Percentiles rank a stretch among this genome's conserved stretches.
phyloP scores from a whole-genome alignment of 2,329 filamentous ascomycete species.

The Hymenoscyphus linearis region DNA sequence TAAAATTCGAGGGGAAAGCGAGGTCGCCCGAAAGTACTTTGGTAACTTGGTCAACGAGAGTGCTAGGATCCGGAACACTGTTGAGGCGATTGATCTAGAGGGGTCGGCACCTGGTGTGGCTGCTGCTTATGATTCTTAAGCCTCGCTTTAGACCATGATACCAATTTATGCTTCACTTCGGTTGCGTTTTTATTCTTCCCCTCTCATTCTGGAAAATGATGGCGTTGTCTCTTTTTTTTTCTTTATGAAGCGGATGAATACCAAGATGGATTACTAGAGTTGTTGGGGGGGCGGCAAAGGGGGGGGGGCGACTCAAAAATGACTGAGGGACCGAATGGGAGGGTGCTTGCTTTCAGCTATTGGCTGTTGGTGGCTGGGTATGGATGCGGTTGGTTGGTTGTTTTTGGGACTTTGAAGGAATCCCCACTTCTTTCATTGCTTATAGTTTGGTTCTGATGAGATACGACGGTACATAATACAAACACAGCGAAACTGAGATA shows the following conservation, averaged over 20 bases:
- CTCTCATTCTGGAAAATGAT: not conserved
- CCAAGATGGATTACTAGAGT: not conserved
- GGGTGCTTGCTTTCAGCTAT: too few species aligned
- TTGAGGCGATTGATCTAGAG: constrained; percentile 32
- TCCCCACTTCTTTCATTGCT: too few species aligned
- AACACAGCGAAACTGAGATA: too few species aligned
- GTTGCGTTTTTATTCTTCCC: not conserved
- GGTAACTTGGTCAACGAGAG: constrained; percentile 70
- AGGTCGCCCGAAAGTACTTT: constrained; percentile 87
- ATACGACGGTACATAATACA: too few species aligned
- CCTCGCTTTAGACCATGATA: constrained; percentile 1
- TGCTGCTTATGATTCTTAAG: constrained; percentile 28
- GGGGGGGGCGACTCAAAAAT: not conserved
- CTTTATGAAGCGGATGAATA: not conserved
- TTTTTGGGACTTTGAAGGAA: too few species aligned
- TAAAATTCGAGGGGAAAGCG: constrained; percentile 77
- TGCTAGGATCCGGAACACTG: constrained; percentile 41
- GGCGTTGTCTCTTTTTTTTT: not conserved
- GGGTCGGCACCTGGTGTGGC: constrained; percentile 32
- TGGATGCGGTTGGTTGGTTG: too few species aligned
- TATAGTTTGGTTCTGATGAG: too few species aligned
- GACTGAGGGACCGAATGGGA: too few species aligned
- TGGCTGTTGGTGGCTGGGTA: too few species aligned
- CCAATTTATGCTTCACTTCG: not conserved
- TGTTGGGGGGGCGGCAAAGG: not conserved